These are phyloP conservation scores for Bocquillonia castaneifolia DNA, from an alignment of 441 rosid genomes.

Conservation along the genomic window DNA sequence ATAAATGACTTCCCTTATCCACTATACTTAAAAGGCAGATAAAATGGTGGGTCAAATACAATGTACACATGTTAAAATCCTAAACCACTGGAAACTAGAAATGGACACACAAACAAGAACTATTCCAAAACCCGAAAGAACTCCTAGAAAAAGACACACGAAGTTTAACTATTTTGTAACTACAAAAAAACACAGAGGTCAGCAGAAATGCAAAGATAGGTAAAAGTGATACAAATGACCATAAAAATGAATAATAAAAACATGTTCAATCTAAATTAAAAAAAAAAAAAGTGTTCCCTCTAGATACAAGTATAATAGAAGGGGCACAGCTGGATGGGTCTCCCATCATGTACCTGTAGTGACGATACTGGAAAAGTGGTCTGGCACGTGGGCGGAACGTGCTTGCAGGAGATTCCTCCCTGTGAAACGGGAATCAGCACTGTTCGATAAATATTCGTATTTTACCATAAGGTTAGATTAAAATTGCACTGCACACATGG, in stretches of 20 bases:
- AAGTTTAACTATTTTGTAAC: background rate
- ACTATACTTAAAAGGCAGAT: background rate
- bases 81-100: background rate
- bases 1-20: constrained; percentile 2
- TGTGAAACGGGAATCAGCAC: constrained; percentile 35
- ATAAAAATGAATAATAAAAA: background rate
- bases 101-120: background rate
- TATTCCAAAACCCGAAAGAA: too few relatives aligned
- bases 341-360: constrained; percentile 62
- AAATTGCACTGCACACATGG: background rate
- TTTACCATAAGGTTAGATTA: background rate
- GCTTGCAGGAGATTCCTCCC: constrained; percentile 87
- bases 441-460: background rate
- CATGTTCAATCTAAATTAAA: too few relatives aligned
- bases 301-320: background rate
- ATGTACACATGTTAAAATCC: background rate
- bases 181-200: too few relatives aligned
- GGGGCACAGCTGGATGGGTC: constrained; percentile 2
- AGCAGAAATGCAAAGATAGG: background rate
- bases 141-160: background rate
- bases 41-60: constrained; percentile 12
- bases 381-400: constrained; percentile 95
- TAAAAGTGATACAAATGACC: background rate
- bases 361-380: constrained; percentile 92
- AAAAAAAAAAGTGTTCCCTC: background rate